These are phyloP conservation scores for Mycena pura DNA, from an alignment of 768 basidiomycete genomes.

Conservation along the genomic window DNA sequence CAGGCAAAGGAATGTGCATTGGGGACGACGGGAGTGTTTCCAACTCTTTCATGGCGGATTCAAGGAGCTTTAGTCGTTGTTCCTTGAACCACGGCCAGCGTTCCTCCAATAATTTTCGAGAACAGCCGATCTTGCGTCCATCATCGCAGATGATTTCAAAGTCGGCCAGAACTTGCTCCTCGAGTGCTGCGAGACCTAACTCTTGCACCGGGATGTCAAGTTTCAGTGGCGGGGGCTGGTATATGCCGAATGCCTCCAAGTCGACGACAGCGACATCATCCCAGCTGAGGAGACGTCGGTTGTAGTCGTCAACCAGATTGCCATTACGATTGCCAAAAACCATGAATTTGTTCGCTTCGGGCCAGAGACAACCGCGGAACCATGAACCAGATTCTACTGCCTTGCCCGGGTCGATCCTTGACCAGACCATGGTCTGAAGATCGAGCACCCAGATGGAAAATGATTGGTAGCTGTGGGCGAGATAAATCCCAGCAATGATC, in stretches of 20 bases:
- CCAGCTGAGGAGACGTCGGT: conserved; percentile 88
- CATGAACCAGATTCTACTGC: conserved; percentile 89
- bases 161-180: conserved; percentile 83
- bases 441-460: conserved; percentile 98
- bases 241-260: conserved; percentile 94
- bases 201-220: conserved; percentile 80
- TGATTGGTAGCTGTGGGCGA: conserved; percentile 91
- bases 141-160: conserved; percentile 95
- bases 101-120: conserved; percentile 83
- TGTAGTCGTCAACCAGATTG: conserved; percentile 91
- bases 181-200: conserved; percentile 82
- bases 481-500: conserved; percentile 94
- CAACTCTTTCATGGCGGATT: conserved; percentile 61
- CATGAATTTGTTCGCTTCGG: conserved; percentile 82
- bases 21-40: conserved; percentile 65
- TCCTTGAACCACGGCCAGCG: conserved; percentile 96
- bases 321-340: conserved; percentile 91
- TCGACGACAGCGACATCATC: conserved; percentile 92
- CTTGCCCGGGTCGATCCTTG: conserved; percentile 87
- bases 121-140: conserved; percentile 81
- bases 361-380: conserved; percentile 92
- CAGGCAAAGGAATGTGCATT: conserved; percentile 69
- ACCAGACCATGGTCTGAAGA: conserved; percentile 82
- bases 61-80: conserved; percentile 65
- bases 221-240: conserved; percentile 78